Evolutionary conservation across 2,329 filamentous ascomycete genomes (phyloP), one percentile per base, ranked within the genome.

Genomic region (Cryphonectria nitschkei): DNA sequence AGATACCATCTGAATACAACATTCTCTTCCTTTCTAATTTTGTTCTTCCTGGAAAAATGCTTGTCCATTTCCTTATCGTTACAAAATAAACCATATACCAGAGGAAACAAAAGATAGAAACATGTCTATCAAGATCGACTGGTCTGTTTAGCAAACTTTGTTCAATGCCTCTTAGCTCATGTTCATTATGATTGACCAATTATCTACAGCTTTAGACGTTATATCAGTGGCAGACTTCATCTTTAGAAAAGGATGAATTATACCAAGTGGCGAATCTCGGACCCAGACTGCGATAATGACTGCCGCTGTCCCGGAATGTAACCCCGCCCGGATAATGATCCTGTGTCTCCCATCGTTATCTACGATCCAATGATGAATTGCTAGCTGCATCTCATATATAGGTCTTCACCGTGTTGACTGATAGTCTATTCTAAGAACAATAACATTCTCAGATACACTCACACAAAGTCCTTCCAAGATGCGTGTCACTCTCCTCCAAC

Each of bases 1-100:
- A 66, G 56, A 70, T 52, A 67, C 58, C 62, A 61, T 14, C 37
- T 50, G 29, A n/a, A 9, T 29, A 14, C 6, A 46, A 7, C 43
- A 4, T 29, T 14, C 29, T 56, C 4, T 6, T 56, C 14, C 32
- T 56, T 1, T 16, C 32, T 14, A 2, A 0, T 29, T 14, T 13
- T 56, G 5, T 29, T 14, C n/a, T 14, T 32, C 6, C 50, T 54
- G 11, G 26, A 11, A 3, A 54, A 29, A 13, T 32, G 16, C 6
- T 9, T 32, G 2, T 32, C 26, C 16, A 34, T 19, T 34, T 58
- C 5, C 13, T 56, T 29, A 13, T 29, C 29, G 8, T 4, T 16
- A 34, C 19, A 50, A 22, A 1, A 50, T 22, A 50, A 50, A 50
- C 4, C 22, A 7, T 1, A 46, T 6, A 34, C 34, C 34, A 46